phyloP scores from a whole-genome alignment of 345 rosid genomes.

The Euphorbia pulcherrima region DNA sequence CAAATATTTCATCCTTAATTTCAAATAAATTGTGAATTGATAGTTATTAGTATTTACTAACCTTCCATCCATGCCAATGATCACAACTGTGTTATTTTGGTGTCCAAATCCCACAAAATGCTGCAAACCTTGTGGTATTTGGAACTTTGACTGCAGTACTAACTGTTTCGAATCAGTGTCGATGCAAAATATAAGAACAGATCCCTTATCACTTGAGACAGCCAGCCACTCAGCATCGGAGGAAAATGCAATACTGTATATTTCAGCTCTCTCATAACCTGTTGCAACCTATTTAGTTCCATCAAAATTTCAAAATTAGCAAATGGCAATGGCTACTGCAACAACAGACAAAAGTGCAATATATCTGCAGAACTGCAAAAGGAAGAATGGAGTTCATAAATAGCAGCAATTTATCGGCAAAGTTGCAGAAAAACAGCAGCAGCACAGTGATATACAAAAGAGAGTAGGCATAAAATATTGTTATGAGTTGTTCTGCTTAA shows the following conservation, averaged over 20 bases:
- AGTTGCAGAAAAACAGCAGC: no score
- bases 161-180: slow-evolving; percentile 49
- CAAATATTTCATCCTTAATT: no score
- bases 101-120: slow-evolving; percentile 82
- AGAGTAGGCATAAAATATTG: no score
- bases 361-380: no score
- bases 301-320: background rate
- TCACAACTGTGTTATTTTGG: slow-evolving; percentile 70
- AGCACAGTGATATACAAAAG: no score
- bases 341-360: background rate
- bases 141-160: slow-evolving; percentile 48
- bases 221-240: slow-evolving; percentile 77
- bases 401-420: no score
- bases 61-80: slow-evolving; percentile 97
- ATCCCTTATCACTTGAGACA: slow-evolving; percentile 95
- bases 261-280: slow-evolving; percentile 92
- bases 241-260: slow-evolving; percentile 86
- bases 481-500: no score
- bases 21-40: background rate
- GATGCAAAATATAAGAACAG: slow-evolving; percentile 85
- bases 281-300: slow-evolving; percentile 59
- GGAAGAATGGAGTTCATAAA: no score
- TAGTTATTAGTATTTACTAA: slow-evolving; percentile 31
- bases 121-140: slow-evolving; percentile 65
- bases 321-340: background rate